These are phyloP conservation scores for Penicillium paneum DNA, from an alignment of 2,329 filamentous ascomycete species.

Conservation along the genomic window DNA sequence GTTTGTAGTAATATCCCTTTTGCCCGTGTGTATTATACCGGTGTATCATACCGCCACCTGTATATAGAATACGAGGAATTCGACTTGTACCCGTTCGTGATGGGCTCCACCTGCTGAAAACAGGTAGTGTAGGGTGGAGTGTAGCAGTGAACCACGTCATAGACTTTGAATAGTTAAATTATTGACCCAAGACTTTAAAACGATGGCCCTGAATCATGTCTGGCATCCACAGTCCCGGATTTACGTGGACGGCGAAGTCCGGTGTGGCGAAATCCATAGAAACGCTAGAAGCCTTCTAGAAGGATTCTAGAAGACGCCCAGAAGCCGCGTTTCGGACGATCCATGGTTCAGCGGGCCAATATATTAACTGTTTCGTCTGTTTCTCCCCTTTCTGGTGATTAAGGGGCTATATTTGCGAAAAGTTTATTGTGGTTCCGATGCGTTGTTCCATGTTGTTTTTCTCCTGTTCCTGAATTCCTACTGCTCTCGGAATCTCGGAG, in stretches of 20 bases:
- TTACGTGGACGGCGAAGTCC: conserved; percentile 3
- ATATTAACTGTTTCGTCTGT: background rate
- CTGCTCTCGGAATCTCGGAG: background rate
- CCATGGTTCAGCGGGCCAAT: conserved; percentile 3
- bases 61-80: background rate
- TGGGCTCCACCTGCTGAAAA: conserved; percentile 5
- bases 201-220: background rate
- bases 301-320: conserved; percentile 31
- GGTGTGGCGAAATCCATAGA: conserved; percentile 8
- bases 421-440: background rate
- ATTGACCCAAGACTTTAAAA: background rate
- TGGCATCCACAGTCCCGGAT: background rate
- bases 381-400: background rate
- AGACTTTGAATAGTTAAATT: conserved; percentile 3
- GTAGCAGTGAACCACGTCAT: conserved; percentile 10
- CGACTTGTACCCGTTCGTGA: background rate
- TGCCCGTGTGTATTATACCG: background rate
- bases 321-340: conserved; percentile 11
- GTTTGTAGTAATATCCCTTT: background rate
- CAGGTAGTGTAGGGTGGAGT: background rate
- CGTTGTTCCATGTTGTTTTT: background rate
- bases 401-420: background rate
- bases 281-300: conserved; percentile 34
- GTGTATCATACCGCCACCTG: background rate
- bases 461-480: background rate